phyloP scores from a whole-genome alignment of 805 yeast species.

The Yarrowia sp. region DNA sequence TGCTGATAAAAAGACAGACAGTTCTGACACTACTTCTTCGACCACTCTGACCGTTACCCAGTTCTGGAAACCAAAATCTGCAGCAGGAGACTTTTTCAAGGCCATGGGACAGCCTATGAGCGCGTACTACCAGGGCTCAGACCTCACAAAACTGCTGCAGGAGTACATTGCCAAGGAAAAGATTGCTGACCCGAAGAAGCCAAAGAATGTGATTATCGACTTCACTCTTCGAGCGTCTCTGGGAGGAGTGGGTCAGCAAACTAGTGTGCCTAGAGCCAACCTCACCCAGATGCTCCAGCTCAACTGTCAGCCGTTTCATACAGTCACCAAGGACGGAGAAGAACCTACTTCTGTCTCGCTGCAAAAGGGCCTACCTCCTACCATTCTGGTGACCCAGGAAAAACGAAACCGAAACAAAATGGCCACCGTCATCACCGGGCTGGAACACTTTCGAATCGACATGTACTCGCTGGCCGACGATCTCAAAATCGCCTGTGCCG shows the following conservation, averaged over 20 bases:
- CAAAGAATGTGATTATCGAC: conserved; percentile 55
- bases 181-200: conserved; percentile 51
- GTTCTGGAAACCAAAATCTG: conserved; percentile 35
- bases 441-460: conserved; percentile 64
- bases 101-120: conserved; percentile 26
- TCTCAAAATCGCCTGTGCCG: conserved; percentile 77
- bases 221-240: conserved; percentile 48
- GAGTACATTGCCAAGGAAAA: conserved; percentile 54
- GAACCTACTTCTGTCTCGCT: conserved; percentile 27
- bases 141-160: conserved; percentile 52
- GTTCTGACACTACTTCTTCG: conserved; percentile 17
- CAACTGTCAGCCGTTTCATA: conserved; percentile 45
- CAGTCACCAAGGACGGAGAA: conserved; percentile 50
- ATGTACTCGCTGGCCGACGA: conserved; percentile 64
- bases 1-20: background rate
- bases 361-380: conserved; percentile 65
- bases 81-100: conserved; percentile 30
- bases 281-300: conserved; percentile 43
- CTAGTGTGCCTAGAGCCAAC: conserved; percentile 39
- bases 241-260: conserved; percentile 33
- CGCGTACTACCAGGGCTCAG: conserved; percentile 49
- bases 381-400: conserved; percentile 63
- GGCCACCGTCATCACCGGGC: conserved; percentile 66
- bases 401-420: conserved; percentile 77
- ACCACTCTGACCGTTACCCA: conserved; percentile 32